Evolutionary conservation across 495 filamentous ascomycete species (phyloP), one percentile per base, ranked within the genome.

Genomic region (Glonium stellatum): DNA sequence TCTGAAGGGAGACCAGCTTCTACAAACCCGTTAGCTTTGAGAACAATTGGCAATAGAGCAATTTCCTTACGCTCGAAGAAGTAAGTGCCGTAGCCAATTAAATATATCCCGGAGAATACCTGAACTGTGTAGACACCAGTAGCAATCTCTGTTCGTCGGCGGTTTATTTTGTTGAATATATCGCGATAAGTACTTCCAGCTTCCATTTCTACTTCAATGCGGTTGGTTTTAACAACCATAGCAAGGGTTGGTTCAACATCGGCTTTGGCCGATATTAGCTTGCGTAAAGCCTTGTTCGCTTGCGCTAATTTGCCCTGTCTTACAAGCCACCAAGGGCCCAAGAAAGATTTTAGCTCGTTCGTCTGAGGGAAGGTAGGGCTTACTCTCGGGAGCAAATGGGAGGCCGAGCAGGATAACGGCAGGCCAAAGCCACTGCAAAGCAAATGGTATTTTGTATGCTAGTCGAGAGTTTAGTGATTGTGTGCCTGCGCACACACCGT

Each of bases 51-150:
- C n/a, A n/a, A n/a, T n/a, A n/a, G n/a, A n/a, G n/a, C n/a, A n/a
- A n/a, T n/a, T n/a, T n/a, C n/a, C n/a, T n/a, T n/a, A 50, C 81
- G 78, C 54, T 78, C 73, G 69, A 85, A 86, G 72, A 88, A 86
- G 47, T 84, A 85, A 0, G 83, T 86, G 0, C 79, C 79, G 55
- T 82, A 85, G 27, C 79, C 79, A 48, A 80, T 79, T 25, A 84
- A 67, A 21, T 76, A 78, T 42, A 77, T 75, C 0, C 80, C 79
- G 34, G 75, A 77, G 57, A 86, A 82, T 3, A 67, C 22, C 37
- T 68, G 65, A 4, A 59, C 62, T 11, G 59, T 25, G 49, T 66
- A 83, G 0, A 80, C 77, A 6, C 75, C 73, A 41, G 74, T 73
- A 0, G 77, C 77, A 34, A 84, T 80, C 67, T 84, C 81, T 0